These are phyloP conservation scores for Anisogramma anomala DNA, from an alignment of 2,329 filamentous ascomycete genomes.

Conservation along the genomic window DNA sequence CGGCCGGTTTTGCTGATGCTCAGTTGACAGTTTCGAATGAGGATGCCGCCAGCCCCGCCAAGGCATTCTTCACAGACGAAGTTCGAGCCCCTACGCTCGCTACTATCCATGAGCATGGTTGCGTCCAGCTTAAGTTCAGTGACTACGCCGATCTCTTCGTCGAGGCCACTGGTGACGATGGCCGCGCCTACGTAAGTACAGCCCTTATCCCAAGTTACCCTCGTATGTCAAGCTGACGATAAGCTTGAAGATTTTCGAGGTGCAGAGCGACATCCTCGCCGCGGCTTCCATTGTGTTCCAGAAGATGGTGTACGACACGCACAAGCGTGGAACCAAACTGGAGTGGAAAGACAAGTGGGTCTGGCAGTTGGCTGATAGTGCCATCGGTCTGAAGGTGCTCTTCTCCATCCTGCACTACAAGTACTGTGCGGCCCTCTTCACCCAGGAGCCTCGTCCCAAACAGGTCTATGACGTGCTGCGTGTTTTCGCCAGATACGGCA, in stretches of 20 bases:
- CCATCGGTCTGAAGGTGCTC: constrained; percentile 10
- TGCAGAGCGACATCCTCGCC: constrained; percentile 7
- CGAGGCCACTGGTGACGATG: constrained; percentile 5
- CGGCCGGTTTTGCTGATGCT: background rate
- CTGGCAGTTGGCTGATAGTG: constrained; percentile 10
- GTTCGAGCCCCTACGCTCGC: background rate
- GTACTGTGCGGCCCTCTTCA: constrained; percentile 5
- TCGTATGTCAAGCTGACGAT: too few species aligned
- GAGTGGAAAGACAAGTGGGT: constrained; percentile 11
- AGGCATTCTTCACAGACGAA: constrained; percentile 9
- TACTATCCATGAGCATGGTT: constrained; percentile 5
- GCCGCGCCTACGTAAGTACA: constrained; percentile 1
- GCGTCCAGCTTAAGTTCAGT: constrained; percentile 5
- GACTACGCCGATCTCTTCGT: constrained; percentile 10
- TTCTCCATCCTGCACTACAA: constrained; percentile 11
- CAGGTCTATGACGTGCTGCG: constrained; percentile 7
- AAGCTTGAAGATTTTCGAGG: too few species aligned
- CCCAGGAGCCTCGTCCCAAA: constrained; percentile 3
- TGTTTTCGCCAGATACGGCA: constrained; percentile 9
- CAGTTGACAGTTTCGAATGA: constrained; percentile 1
- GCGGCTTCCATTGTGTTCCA: constrained; percentile 9
- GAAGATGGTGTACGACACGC: constrained; percentile 11
- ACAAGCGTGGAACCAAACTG: constrained; percentile 10
- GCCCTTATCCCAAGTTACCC: too few species aligned
- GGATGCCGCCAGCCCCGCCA: constrained; percentile 5